Conservation (phyloP, 176 grass and related monocot species). For the Cenchrus fungigraminus region DNA sequence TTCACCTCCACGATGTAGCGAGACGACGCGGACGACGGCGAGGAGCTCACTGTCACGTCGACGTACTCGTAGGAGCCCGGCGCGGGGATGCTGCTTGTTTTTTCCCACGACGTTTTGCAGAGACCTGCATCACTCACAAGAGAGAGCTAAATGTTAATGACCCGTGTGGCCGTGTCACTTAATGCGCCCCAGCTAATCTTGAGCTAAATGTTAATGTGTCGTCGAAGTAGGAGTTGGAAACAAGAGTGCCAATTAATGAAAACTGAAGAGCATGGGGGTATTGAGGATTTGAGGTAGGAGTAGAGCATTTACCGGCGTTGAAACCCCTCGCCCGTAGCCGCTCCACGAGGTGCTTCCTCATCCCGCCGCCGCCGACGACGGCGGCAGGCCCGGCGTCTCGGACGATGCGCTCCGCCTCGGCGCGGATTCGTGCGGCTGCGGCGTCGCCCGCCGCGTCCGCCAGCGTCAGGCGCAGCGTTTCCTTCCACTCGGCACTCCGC, state of each 20-base stretch:
- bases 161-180: not conserved
- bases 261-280: not conserved
- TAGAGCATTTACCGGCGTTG: constrained; percentile 57
- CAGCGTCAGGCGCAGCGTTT: constrained; percentile 36
- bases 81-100: constrained; percentile 33
- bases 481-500: constrained; percentile 15
- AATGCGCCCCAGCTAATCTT: not conserved
- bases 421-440: constrained; percentile 42
- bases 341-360: constrained; percentile 43
- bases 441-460: constrained; percentile 51
- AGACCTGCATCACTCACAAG: constrained; percentile 48
- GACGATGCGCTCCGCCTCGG: constrained; percentile 62
- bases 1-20: constrained; percentile 83
- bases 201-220: not conserved
- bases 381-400: constrained; percentile 15
- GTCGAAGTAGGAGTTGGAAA: not conserved
- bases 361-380: constrained; percentile 7
- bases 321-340: constrained; percentile 56
- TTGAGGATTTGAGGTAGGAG: too few relatives aligned
- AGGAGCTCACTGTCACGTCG: constrained; percentile 28
- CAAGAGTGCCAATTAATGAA: not conserved
- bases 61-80: constrained; percentile 63
- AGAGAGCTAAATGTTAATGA: not conserved
- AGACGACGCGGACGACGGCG: not conserved
- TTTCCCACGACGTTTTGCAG: constrained; percentile 73